Evolutionary conservation across 176 grass and related monocot species (phyloP).

Genomic region (Canna indica): DNA sequence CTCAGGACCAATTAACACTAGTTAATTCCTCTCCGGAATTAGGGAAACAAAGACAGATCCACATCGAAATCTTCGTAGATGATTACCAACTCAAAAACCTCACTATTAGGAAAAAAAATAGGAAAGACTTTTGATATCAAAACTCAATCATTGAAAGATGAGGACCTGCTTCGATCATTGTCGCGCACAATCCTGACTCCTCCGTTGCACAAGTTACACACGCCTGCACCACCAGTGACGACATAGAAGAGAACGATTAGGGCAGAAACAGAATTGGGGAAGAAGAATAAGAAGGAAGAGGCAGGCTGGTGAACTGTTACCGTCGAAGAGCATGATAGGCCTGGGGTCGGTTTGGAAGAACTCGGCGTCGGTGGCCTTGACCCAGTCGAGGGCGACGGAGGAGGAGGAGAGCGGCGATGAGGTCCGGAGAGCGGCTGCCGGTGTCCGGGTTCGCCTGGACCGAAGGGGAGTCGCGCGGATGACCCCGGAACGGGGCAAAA

Average conservation of each 20-base stretch:
- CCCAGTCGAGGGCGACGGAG: constrained; percentile 17
- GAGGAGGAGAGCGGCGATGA: constrained; percentile 7
- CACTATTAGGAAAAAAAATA: not conserved
- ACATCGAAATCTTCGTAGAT: not conserved
- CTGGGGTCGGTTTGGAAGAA: constrained; percentile 62
- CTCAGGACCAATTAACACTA: not conserved
- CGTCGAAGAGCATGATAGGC: constrained; percentile 93
- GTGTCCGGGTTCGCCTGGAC: constrained; percentile 6
- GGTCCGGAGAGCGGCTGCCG: not conserved
- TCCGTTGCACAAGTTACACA: constrained; percentile 92
- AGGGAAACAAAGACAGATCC: not conserved
- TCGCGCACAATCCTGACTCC: constrained; percentile 63
- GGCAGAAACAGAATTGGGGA: not conserved
- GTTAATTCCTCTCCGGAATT: not conserved
- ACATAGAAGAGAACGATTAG: not conserved
- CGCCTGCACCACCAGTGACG: constrained; percentile 24
- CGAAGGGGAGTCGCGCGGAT: not conserved
- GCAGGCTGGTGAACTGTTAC: not conserved
- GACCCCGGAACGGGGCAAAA: not conserved
- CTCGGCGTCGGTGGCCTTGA: constrained; percentile 49
- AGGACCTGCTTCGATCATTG: constrained; percentile 51
- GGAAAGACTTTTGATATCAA: not conserved
- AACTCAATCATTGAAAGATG: not conserved
- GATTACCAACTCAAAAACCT: not conserved
- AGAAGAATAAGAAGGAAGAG: not conserved